Percentiles rank a stretch among this genome's conserved stretches.
Conservation (phyloP, 176 grass and related monocot species). For the Hyparrhenia diplandra region DNA sequence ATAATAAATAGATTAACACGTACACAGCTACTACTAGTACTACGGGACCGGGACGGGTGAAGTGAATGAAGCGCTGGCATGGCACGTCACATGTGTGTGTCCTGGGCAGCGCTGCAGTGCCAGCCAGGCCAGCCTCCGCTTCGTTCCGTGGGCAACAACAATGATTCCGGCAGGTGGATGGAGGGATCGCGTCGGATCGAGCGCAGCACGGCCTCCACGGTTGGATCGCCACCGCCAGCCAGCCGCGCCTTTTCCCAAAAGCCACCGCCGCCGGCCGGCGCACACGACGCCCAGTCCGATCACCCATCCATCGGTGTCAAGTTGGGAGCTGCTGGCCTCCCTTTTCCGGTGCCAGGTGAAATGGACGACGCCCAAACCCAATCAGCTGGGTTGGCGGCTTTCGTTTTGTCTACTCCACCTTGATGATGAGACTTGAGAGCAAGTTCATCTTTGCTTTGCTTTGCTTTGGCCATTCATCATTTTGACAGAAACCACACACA, state of each 20-base stretch:
- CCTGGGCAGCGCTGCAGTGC: too few species aligned
- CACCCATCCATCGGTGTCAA: too few species aligned
- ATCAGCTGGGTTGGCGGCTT: too few species aligned
- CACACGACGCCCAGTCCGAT: too few species aligned
- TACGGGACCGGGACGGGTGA: too few species aligned
- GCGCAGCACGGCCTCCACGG: background rate
- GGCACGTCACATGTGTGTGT: too few species aligned
- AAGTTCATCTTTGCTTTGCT: background rate
- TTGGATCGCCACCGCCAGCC: too few species aligned
- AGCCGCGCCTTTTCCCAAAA: background rate
- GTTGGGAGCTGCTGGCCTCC: too few species aligned
- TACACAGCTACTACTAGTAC: too few species aligned
- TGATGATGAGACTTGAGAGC: background rate
- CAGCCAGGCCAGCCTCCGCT: background rate
- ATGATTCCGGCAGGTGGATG: conserved; percentile 30
- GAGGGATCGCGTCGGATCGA: background rate
- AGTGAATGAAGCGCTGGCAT: background rate
- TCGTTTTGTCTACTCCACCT: too few species aligned
- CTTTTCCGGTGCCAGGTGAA: background rate
- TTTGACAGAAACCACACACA: background rate
- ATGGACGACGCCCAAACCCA: too few species aligned
- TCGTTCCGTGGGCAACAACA: background rate
- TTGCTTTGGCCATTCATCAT: background rate
- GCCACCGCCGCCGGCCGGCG: background rate
- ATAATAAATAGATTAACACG: too few species aligned